Percentiles rank a stretch among this genome's conserved stretches.
Evolutionary conservation across 768 basidiomycete species (phyloP).

Genomic region (Phanerochaete carnosa): DNA sequence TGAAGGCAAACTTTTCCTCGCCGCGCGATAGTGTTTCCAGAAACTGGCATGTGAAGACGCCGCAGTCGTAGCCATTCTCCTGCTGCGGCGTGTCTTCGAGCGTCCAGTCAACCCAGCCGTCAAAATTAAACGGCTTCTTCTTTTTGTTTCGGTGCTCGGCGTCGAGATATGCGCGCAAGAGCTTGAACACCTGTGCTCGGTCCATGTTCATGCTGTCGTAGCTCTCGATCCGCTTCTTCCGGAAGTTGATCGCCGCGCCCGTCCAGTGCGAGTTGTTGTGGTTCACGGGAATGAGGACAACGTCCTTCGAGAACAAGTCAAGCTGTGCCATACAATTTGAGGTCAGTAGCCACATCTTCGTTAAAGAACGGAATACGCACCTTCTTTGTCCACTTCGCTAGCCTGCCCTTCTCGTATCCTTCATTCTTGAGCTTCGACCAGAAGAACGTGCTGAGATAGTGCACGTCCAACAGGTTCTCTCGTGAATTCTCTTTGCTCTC

Average conservation of each 20-base stretch:
- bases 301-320: slow-evolving; percentile 88
- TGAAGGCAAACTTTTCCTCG: slow-evolving; percentile 74
- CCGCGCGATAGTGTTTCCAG: slow-evolving; percentile 79
- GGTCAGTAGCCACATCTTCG: background rate
- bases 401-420: slow-evolving; percentile 78
- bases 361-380: slow-evolving; percentile 47
- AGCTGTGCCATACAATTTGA: slow-evolving; percentile 43
- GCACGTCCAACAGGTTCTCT: slow-evolving; percentile 52
- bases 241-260: slow-evolving; percentile 88
- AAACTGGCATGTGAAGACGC: slow-evolving; percentile 93
- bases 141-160: slow-evolving; percentile 87
- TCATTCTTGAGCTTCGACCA: slow-evolving; percentile 73
- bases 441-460: slow-evolving; percentile 93
- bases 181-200: slow-evolving; percentile 60
- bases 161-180: slow-evolving; percentile 72
- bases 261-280: slow-evolving; percentile 92
- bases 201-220: slow-evolving; percentile 89
- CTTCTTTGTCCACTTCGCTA: slow-evolving; percentile 96
- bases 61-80: slow-evolving; percentile 92
- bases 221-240: slow-evolving; percentile 85
- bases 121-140: slow-evolving; percentile 80
- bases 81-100: slow-evolving; percentile 79
- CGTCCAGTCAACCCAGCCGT: slow-evolving; percentile 73
- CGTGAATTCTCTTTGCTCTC: slow-evolving; percentile 50
- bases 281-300: slow-evolving; percentile 86